Evolutionary conservation across 495 filamentous ascomycete genomes (phyloP).

Genomic region (Hypomontagnella monticulosa): DNA sequence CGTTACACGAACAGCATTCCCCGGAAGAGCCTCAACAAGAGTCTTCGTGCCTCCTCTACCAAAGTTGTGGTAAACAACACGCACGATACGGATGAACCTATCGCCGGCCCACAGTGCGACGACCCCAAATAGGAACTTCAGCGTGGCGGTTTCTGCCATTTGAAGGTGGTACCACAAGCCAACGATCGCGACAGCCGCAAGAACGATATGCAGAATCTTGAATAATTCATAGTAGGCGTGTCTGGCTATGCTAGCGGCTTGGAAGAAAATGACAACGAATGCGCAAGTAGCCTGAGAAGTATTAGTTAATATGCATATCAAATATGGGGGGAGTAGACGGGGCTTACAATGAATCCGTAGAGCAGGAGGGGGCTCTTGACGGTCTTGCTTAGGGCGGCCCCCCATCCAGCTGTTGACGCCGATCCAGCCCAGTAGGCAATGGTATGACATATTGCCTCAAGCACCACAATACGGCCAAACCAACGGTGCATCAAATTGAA

Average conservation of each 20-base stretch:
- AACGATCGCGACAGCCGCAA: constrained; percentile 69
- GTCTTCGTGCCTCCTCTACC: constrained; percentile 68
- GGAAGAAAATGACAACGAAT: constrained; percentile 71
- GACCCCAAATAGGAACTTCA: constrained; percentile 67
- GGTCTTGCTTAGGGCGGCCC: constrained; percentile 49
- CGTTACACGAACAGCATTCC: constrained; percentile 72
- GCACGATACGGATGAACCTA: constrained; percentile 64
- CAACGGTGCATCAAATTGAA: constrained; percentile 96
- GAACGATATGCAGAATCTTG: constrained; percentile 78
- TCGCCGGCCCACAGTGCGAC: constrained; percentile 74
- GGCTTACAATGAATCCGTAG: constrained; percentile 66
- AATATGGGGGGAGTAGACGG: background rate
- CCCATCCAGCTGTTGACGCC: constrained; percentile 62
- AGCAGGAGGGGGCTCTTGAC: constrained; percentile 52
- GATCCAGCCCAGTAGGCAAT: constrained; percentile 64
- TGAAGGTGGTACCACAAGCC: constrained; percentile 76
- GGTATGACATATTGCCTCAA: constrained; percentile 81
- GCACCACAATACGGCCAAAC: constrained; percentile 86
- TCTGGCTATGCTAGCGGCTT: constrained; percentile 78
- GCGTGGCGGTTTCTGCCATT: constrained; percentile 67
- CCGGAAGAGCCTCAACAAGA: constrained; percentile 70
- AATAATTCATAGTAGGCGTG: constrained; percentile 94
- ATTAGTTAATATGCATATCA: constrained; percentile 34
- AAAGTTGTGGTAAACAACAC: constrained; percentile 72
- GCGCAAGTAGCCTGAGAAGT: constrained; percentile 61